phyloP scores from a whole-genome alignment of 176 grass and related monocot species.

The Oryza glaberrima region DNA sequence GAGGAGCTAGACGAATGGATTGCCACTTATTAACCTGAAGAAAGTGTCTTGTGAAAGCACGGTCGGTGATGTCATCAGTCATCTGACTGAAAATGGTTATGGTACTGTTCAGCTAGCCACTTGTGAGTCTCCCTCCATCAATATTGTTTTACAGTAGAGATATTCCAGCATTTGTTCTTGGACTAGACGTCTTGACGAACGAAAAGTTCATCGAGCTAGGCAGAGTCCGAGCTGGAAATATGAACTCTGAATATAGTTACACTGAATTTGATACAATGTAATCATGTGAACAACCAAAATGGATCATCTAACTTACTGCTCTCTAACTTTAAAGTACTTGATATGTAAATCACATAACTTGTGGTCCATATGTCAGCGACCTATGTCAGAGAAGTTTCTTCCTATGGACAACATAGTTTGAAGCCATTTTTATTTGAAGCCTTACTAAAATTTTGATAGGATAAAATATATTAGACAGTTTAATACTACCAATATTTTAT shows the following conservation, averaged over 20 bases:
- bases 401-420: too few relatives aligned
- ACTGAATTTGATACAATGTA: too few relatives aligned
- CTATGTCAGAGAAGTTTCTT: too few relatives aligned
- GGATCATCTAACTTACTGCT: too few relatives aligned
- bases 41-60: slow-evolving; percentile 9
- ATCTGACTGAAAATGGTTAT: neutral
- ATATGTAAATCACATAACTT: too few relatives aligned
- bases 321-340: too few relatives aligned
- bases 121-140: neutral
- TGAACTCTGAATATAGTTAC: neutral
- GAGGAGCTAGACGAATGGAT: neutral
- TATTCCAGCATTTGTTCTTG: neutral
- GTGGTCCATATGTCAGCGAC: too few relatives aligned
- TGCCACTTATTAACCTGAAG: neutral
- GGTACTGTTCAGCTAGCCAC: neutral
- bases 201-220: neutral
- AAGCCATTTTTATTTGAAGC: too few relatives aligned
- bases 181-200: neutral
- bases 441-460: too few relatives aligned
- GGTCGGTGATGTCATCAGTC: neutral
- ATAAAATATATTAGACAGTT: too few relatives aligned
- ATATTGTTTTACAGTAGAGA: neutral
- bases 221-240: neutral
- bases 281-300: too few relatives aligned
- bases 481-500: too few relatives aligned